A percentile compares a stretch with the other conserved stretches of the same genome.
Conservation (phyloP, 192 early-diverging fungal genomes). For the Dispira simplex region DNA sequence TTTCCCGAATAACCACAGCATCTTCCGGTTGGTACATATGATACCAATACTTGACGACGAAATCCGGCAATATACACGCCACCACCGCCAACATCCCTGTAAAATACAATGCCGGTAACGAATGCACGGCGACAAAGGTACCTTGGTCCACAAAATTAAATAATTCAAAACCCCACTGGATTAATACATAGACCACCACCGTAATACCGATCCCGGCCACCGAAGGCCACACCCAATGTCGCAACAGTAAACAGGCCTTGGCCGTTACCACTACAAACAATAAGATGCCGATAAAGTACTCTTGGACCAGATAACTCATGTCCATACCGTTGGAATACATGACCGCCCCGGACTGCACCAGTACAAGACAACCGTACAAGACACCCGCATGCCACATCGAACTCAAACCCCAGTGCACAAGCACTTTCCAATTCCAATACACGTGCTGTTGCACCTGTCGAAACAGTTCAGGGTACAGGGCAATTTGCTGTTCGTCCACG, state of each 20-base stretch:
- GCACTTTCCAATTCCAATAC: conserved; percentile 36
- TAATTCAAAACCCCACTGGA: conserved; percentile 4
- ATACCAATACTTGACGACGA: conserved; percentile 5
- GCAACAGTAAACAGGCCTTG: conserved; percentile 7
- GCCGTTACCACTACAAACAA: conserved; percentile 5
- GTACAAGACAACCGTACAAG: conserved; percentile 1
- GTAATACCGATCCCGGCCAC: background rate
- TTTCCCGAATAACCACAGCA: conserved; percentile 8
- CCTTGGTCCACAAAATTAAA: conserved; percentile 7
- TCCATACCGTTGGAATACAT: conserved; percentile 4
- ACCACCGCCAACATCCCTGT: background rate
- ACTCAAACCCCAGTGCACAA: conserved; percentile 33
- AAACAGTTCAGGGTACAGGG: conserved; percentile 59
- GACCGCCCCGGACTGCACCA: conserved; percentile 1
- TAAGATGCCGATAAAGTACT: conserved; percentile 10
- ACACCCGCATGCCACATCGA: conserved; percentile 32
- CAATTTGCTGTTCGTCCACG: conserved; percentile 41
- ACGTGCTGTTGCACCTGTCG: conserved; percentile 34
- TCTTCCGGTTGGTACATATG: conserved; percentile 11
- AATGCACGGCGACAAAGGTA: conserved; percentile 2
- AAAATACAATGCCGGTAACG: background rate
- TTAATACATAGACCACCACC: background rate
- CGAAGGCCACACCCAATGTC: conserved; percentile 11
- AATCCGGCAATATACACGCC: background rate
- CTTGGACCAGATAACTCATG: conserved; percentile 9